phyloP scores from a whole-genome alignment of 2,329 filamentous ascomycete genomes.

The Trichoderma breve region DNA sequence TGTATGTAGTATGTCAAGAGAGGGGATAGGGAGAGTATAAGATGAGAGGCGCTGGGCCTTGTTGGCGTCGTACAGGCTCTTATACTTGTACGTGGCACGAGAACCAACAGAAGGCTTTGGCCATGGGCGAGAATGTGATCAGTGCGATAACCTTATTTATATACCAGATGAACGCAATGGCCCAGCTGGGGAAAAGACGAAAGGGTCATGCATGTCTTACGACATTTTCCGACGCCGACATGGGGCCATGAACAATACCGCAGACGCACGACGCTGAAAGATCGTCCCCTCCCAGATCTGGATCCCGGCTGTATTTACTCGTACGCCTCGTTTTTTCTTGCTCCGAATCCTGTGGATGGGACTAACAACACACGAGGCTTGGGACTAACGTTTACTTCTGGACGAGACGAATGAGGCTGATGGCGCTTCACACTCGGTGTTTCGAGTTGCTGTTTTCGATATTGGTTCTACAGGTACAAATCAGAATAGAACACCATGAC shows the following conservation, averaged over 20 bases:
- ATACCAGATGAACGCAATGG: background rate
- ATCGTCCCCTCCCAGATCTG: background rate
- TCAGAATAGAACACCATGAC: background rate
- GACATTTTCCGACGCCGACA: constrained; percentile 14
- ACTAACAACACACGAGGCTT: background rate
- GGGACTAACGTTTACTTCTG: background rate
- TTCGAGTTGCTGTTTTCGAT: background rate
- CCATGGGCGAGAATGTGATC: background rate
- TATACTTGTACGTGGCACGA: background rate
- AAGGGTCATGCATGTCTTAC: constrained; percentile 8
- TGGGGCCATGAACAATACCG: background rate
- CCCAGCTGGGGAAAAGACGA: background rate
- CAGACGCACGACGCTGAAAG: background rate
- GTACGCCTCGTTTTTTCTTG: background rate
- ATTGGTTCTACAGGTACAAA: background rate
- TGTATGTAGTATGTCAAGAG: background rate
- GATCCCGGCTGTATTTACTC: background rate
- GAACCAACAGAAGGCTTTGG: background rate
- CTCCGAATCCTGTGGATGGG: background rate
- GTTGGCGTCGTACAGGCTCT: background rate
- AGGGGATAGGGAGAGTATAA: background rate
- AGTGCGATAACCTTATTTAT: constrained; percentile 11
- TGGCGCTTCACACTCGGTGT: background rate
- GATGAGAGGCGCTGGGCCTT: background rate
- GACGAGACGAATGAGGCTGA: background rate